Evolutionary conservation across 1,139 yeast genomes (phyloP).

Genomic region (Entelexis sorbosivorans): DNA sequence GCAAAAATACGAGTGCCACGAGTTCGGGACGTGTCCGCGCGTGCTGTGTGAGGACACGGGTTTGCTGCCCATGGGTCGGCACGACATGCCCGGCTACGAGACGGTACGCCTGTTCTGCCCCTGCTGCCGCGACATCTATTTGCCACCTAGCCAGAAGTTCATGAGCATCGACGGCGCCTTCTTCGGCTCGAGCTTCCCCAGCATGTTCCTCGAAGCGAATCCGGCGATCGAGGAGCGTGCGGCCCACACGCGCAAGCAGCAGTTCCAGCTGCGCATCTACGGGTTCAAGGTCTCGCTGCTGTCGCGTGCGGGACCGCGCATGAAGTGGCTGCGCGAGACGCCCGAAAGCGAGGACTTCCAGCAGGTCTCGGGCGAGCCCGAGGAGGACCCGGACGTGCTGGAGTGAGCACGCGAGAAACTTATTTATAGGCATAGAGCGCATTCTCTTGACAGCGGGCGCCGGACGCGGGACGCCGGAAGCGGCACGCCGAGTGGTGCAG

Average conservation of each 20-base stretch:
- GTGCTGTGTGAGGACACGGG: slow-evolving; percentile 87
- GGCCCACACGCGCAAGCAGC: slow-evolving; percentile 40
- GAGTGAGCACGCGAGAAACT: background rate
- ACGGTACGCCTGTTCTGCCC: slow-evolving; percentile 91
- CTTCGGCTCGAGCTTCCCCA: slow-evolving; percentile 93
- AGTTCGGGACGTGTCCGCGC: slow-evolving; percentile 88
- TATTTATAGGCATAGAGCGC: background rate
- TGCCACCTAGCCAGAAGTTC: slow-evolving; percentile 77
- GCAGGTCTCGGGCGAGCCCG: slow-evolving; percentile 23
- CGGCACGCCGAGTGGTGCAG: too few species aligned
- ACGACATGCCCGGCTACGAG: slow-evolving; percentile 83
- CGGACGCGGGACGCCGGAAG: background rate
- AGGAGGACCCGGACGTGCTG: slow-evolving; percentile 12
- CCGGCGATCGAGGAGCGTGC: slow-evolving; percentile 60
- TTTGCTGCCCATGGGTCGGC: slow-evolving; percentile 81
- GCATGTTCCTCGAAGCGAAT: slow-evolving; percentile 77
- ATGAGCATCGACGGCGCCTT: slow-evolving; percentile 89
- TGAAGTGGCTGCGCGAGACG: slow-evolving; percentile 82
- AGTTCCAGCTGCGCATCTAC: slow-evolving; percentile 64
- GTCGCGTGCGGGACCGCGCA: slow-evolving; percentile 77
- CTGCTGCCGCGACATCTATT: slow-evolving; percentile 79
- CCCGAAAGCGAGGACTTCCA: slow-evolving; percentile 38
- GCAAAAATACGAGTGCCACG: slow-evolving; percentile 80
- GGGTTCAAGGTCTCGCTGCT: slow-evolving; percentile 75
- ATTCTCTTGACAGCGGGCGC: background rate